Evolutionary conservation across 2,329 filamentous ascomycete genomes (phyloP), one percentile per base, ranked within the genome.

Genomic region (Ramichloridium luteum): DNA sequence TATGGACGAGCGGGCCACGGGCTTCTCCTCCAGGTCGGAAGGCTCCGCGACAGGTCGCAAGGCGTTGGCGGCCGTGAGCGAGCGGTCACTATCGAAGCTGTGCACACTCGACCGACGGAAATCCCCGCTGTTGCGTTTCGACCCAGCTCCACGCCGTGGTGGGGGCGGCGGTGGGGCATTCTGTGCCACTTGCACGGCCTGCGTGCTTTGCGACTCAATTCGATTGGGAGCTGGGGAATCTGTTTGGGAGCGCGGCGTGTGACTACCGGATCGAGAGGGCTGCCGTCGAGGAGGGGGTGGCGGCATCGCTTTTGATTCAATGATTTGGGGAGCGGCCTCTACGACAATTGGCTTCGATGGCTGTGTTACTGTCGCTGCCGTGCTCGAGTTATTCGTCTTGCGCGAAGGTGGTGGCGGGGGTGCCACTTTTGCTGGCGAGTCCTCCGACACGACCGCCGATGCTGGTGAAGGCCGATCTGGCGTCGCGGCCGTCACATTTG

Each of bases 131-230:
- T 35, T 45, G 2, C 47, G 36, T 28, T 43, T 46, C 6, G 41
- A 41, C 2, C 31, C 33, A 10, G 40, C 41, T 14, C 36, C 40
- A 6, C 36, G 41, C 4, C 51, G 38, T 12, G 47, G 38, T 9
- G 50, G 49, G 11, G 50, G 51, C 14, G 51, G 49, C 13, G 50
- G 45, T 3, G 51, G 49, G 2, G 51, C n/a, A n/a, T n/a, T n/a
- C n/a, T n/a, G n/a, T n/a, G n/a, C n/a, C n/a, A n/a, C n/a, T n/a
- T n/a, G n/a, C n/a, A n/a, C n/a, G n/a, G n/a, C n/a, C n/a, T n/a
- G n/a, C n/a, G n/a, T n/a, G n/a, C n/a, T n/a, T n/a, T n/a, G n/a
- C n/a, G n/a, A n/a, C n/a, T n/a, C n/a, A n/a, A n/a, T n/a, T n/a
- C n/a, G n/a, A n/a, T n/a, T n/a, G n/a, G n/a, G n/a, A n/a, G n/a